Evolutionary conservation across 495 filamentous ascomycete genomes (phyloP).

Genomic region (Aspergillus wentii): DNA sequence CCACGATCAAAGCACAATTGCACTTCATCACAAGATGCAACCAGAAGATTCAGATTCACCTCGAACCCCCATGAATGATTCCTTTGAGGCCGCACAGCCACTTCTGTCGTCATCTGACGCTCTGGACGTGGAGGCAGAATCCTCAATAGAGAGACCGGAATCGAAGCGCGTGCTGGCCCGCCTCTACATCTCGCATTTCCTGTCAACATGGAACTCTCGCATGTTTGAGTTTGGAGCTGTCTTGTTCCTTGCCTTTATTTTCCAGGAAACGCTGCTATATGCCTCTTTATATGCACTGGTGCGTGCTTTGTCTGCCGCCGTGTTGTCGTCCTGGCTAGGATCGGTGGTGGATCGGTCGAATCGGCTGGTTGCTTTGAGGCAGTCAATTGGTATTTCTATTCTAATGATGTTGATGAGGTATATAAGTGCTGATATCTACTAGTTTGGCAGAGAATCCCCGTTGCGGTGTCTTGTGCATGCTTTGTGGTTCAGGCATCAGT

Average conservation of each 20-base stretch:
- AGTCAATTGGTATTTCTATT: constrained; percentile 40
- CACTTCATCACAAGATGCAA: too few species aligned
- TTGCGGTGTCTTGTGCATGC: constrained; percentile 31
- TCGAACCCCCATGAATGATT: too few species aligned
- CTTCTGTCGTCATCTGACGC: too few species aligned
- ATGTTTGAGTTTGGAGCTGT: constrained; percentile 64
- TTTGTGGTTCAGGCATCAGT: constrained; percentile 16
- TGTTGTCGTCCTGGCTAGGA: constrained; percentile 43
- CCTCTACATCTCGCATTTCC: constrained; percentile 56
- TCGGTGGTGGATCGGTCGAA: constrained; percentile 37
- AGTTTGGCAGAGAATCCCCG: constrained; percentile 37
- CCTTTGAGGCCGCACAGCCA: too few species aligned
- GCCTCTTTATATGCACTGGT: constrained; percentile 35
- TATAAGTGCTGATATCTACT: constrained; percentile 1
- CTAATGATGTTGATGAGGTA: neutral
- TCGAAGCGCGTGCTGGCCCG: constrained; percentile 2
- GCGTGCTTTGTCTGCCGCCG: constrained; percentile 22
- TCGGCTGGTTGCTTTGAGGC: constrained; percentile 41
- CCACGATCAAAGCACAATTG: too few species aligned
- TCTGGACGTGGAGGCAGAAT: too few species aligned
- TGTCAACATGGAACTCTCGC: constrained; percentile 69
- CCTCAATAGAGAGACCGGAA: too few species aligned
- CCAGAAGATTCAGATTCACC: too few species aligned
- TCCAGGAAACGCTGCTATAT: constrained; percentile 48
- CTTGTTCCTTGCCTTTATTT: constrained; percentile 56